Evolutionary conservation across 306 rosid genomes (phyloP), one percentile per base, ranked within the genome.

Genomic region (Pueraria montana): DNA sequence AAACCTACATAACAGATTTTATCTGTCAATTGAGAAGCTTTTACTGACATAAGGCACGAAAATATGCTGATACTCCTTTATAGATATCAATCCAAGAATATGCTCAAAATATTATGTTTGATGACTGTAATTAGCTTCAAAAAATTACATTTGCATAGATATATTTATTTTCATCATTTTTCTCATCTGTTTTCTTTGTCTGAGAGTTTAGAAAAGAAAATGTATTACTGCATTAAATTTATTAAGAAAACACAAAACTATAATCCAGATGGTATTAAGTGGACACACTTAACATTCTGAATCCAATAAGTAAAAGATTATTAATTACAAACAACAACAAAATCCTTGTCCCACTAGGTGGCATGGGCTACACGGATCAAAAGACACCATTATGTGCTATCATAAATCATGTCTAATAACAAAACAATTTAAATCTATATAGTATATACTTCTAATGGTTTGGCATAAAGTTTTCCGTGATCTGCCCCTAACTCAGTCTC

Each of bases 1-100:
- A 87, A 87, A 84, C 85, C 85, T 76, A 84, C 87, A 84, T 80
- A 83, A 62, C 59, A 79, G 84, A 77, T 58, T 78, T 52, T 73
- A 52, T 71, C 80, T 72, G 83, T 81, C 74, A 69, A 86, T 46
- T 72, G 61, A 80, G 46, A 67, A 81, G 85, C 85, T 65, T 68
- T 48, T 63, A 23, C 68, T 63, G 72, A 52, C 49, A 83, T 63
- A 74, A 62, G 4, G 61, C 62, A 72, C 18, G n/a, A 42, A 56
- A 72, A 24, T 64, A 72, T 73, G 67, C 40, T 2, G 12, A 42
- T 59, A 55, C 70, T 58, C 79, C 71, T 53, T 74, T 30, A 42
- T 24, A 61, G 56, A 45, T 68, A 74, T 56, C 26, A 63, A 32
- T 72, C 77, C 26, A 45, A 68, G 71, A 46, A 52, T 66, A 63